These are phyloP conservation scores for Ochetophila trinervis DNA, from an alignment of 306 rosid species.

Conservation along the genomic window DNA sequence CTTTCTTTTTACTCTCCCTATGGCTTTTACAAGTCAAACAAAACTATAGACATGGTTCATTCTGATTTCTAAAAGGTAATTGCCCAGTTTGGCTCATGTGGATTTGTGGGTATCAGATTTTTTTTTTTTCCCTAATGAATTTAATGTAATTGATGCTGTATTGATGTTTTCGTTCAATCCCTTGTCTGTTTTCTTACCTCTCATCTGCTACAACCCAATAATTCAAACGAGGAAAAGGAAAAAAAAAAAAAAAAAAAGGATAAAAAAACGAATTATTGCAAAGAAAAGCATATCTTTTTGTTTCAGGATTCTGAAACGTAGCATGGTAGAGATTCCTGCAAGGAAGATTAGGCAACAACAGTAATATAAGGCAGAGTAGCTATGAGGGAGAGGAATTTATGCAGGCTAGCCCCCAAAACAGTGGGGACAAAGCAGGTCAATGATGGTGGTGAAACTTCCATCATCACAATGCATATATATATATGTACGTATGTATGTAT, in stretches of 20 bases:
- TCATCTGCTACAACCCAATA: background rate
- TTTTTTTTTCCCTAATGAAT: background rate
- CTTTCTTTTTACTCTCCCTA: background rate
- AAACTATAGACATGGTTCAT: slow-evolving; percentile 22
- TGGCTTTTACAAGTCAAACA: background rate
- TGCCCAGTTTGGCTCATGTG: slow-evolving; percentile 23
- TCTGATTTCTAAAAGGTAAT: slow-evolving; percentile 18
- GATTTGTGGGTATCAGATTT: slow-evolving; percentile 2
- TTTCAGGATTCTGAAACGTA: slow-evolving; percentile 5
- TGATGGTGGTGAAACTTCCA: slow-evolving; percentile 25
- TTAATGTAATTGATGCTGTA: slow-evolving; percentile 9
- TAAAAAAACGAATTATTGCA: background rate
- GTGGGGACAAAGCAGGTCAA: slow-evolving; percentile 25
- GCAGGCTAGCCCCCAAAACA: slow-evolving; percentile 7
- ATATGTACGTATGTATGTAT: background rate
- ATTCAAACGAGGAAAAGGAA: background rate
- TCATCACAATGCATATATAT: background rate
- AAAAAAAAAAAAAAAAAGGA: too few relatives aligned
- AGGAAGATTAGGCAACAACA: background rate
- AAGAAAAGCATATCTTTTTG: background rate
- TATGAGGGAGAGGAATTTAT: background rate
- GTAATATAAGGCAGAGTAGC: background rate
- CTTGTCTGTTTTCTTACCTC: background rate
- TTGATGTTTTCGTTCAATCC: slow-evolving; percentile 2
- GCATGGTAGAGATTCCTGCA: background rate